Base-by-base conservation (phyloP, 768 basidiomycete genomes). In the Trametes gibbosa region DNA sequence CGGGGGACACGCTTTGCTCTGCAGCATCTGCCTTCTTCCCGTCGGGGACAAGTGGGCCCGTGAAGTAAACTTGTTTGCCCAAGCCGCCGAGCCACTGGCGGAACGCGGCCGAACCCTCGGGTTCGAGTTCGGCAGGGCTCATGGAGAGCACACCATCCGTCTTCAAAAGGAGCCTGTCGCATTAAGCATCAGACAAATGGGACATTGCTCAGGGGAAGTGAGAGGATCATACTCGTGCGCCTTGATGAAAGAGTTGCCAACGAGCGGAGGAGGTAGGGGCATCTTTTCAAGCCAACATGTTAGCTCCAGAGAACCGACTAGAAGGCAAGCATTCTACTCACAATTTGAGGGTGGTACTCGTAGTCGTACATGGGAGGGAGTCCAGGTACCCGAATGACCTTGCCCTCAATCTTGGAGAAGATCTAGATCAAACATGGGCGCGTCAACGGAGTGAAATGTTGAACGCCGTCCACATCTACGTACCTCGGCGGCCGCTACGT, bases 121-220 rank as follows among this genome's bases (percentile, higher is more conserved):
- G 53, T 47, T 68, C 68, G 21, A 53, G 60, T 0, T 49, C 24
- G 7, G 55, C 52, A 12, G 59, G 46, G 3, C 58, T 52, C 19
- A 56, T 39, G 14, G 56, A 56, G 12, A 69, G n/a, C 5, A 65
- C 24, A 2, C 67, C 67, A 42, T 67, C 66, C 23, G 60, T 58
- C 14, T 25, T 41, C 47, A 46, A 23, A 3, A 55, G 27, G 13
- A 47, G 25, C n/a, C 29, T 27, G 25, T 29, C 2, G 25, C 3
- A 29, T 5, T 29, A 25, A 39, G 9, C 34, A 13, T 51, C 17
- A n/a, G n/a, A n/a, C n/a, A n/a, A 17, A 3, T 27, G 13, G 13
- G 9, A 24, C 12, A 24, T 45, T 45, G 6, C 19, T 10, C 19
- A 5, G 4, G 42, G 24, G 5, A 24, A 13, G 24, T 21, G 12